phyloP scores from a whole-genome alignment of 73 alveolate genomes.

The Durusdinium trenchii region DNA sequence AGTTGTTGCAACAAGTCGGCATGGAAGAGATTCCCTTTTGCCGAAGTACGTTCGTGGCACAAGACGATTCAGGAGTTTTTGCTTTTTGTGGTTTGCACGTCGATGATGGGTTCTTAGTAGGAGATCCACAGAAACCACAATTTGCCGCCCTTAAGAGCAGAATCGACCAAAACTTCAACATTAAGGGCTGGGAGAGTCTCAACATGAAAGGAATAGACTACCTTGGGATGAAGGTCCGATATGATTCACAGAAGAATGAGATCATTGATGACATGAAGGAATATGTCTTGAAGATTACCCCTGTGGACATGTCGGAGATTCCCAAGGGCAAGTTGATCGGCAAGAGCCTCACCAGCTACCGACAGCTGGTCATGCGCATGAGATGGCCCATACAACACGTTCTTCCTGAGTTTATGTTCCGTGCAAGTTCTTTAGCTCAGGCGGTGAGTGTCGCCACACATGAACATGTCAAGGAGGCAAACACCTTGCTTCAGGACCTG shows the following conservation, averaged over 20 bases:
- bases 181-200: background rate
- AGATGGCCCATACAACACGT: too few species aligned
- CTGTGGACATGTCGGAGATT: too few species aligned
- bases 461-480: too few species aligned
- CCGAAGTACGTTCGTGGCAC: background rate
- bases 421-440: too few species aligned
- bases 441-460: too few species aligned
- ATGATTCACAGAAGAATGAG: too few species aligned
- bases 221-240: background rate
- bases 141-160: background rate
- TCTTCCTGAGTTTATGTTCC: too few species aligned
- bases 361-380: too few species aligned
- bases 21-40: background rate
- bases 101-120: background rate
- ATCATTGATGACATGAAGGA: background rate
- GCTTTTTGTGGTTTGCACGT: background rate
- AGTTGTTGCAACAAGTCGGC: background rate
- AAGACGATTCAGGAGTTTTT: background rate
- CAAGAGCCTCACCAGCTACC: too few species aligned
- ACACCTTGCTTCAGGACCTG: too few species aligned
- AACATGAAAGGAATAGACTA: background rate
- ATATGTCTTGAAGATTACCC: too few species aligned
- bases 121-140: background rate
- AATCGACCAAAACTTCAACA: background rate
- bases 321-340: too few species aligned